phyloP scores from a whole-genome alignment of 2,329 filamentous ascomycete species.

The Colletotrichum euphorbiae region DNA sequence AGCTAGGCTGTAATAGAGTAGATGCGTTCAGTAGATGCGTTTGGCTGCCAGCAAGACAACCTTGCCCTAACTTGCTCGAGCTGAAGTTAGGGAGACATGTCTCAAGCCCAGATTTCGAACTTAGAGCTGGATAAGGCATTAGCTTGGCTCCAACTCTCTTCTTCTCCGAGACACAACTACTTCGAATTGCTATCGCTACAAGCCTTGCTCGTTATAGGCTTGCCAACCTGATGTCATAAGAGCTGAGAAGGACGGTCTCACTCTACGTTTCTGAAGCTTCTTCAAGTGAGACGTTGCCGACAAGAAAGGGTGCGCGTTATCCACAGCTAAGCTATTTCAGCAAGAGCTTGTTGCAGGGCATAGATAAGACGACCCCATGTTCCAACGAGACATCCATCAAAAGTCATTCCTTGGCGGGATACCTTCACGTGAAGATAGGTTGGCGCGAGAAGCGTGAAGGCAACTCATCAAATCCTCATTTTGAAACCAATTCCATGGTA shows the following conservation, averaged over 20 bases:
- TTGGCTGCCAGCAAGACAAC: slow-evolving; percentile 1
- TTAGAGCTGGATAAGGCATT: slow-evolving; percentile 4
- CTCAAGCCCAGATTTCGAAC: slow-evolving; percentile 11
- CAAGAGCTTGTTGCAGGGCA: too few relatives aligned
- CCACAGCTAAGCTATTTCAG: too few relatives aligned
- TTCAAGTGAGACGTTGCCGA: too few relatives aligned
- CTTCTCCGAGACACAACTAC: too few relatives aligned
- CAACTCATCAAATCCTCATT: not conserved
- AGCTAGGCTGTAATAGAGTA: not conserved
- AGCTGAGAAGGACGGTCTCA: too few relatives aligned
- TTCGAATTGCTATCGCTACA: too few relatives aligned
- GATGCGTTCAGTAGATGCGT: not conserved
- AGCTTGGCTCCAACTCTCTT: not conserved
- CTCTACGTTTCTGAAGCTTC: too few relatives aligned
- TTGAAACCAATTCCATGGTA: not conserved
- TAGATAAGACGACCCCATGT: not conserved
- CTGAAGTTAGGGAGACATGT: not conserved
- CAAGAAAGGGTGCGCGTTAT: too few relatives aligned
- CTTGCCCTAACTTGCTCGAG: not conserved
- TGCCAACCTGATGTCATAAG: too few relatives aligned
- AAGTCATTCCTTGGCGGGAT: not conserved
- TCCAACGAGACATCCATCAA: not conserved
- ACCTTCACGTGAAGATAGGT: slow-evolving; percentile 2
- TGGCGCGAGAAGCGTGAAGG: not conserved
- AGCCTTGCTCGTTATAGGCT: too few relatives aligned